These are phyloP conservation scores for Auriscalpium vulgare DNA, from an alignment of 768 basidiomycete species.

Conservation along the genomic window DNA sequence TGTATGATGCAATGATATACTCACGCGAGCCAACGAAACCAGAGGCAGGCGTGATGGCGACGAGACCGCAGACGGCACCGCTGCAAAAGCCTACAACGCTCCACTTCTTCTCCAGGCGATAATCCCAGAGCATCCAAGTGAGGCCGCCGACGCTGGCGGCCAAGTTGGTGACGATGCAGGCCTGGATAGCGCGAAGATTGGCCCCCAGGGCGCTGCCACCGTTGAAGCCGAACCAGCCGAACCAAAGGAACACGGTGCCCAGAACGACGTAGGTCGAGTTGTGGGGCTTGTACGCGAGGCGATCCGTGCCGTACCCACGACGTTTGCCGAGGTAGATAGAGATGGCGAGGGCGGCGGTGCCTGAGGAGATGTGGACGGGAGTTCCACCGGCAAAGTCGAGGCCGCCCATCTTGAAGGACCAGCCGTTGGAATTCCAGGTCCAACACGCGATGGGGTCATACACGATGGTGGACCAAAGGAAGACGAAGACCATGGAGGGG, in stretches of 20 bases:
- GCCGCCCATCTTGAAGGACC: conserved; percentile 73
- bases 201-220: conserved; percentile 88
- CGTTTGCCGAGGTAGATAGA: conserved; percentile 89
- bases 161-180: conserved; percentile 90
- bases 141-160: conserved; percentile 84
- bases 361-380: conserved; percentile 94
- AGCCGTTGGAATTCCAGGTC: conserved; percentile 84
- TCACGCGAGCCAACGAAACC: conserved; percentile 73
- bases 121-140: conserved; percentile 95
- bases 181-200: conserved; percentile 79
- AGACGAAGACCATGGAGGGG: conserved; percentile 84
- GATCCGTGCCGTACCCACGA: conserved; percentile 84
- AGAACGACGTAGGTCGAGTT: conserved; percentile 89
- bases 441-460: conserved; percentile 95
- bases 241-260: conserved; percentile 94
- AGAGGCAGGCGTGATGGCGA: conserved; percentile 83
- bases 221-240: conserved; percentile 95
- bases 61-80: conserved; percentile 85
- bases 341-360: conserved; percentile 85
- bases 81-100: conserved; percentile 92
- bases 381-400: conserved; percentile 95
- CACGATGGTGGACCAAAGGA: conserved; percentile 80
- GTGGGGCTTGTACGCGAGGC: conserved; percentile 89
- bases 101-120: conserved; percentile 90
- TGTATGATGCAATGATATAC: conserved; percentile 17